Evolutionary conservation across 352 stramenopile species (phyloP).

Genomic region (Globisporangium rhizosaccharum): DNA sequence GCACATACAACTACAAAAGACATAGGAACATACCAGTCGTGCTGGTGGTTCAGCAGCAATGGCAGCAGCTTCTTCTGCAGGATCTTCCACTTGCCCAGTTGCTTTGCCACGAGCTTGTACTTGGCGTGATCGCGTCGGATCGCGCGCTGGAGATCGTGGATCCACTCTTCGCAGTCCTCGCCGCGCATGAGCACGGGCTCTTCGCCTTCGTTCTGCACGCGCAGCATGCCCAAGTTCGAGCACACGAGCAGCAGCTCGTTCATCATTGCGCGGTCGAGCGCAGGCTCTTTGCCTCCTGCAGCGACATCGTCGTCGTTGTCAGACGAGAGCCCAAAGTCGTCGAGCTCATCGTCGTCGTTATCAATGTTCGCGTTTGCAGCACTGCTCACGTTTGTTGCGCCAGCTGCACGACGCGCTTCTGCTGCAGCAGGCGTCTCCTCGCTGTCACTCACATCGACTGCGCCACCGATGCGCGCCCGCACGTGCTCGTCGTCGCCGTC

Average conservation of each 20-base stretch:
- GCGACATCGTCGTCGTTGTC: slow-evolving; percentile 35
- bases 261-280: slow-evolving; percentile 74
- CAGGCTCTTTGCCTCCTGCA: slow-evolving; percentile 18
- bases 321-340: slow-evolving; percentile 55
- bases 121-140: slow-evolving; percentile 79
- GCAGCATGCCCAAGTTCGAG: slow-evolving; percentile 82
- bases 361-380: not conserved
- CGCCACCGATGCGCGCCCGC: not conserved
- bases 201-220: slow-evolving; percentile 46
- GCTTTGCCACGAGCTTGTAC: slow-evolving; percentile 75
- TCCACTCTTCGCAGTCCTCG: slow-evolving; percentile 79
- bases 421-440: slow-evolving; percentile 9
- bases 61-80: slow-evolving; percentile 86
- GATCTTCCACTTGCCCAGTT: slow-evolving; percentile 84
- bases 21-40: slow-evolving; percentile 45
- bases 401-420: slow-evolving; percentile 8
- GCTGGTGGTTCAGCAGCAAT: slow-evolving; percentile 81
- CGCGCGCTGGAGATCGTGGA: slow-evolving; percentile 83
- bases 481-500: not conserved
- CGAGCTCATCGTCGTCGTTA: slow-evolving; percentile 22
- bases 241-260: slow-evolving; percentile 86
- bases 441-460: slow-evolving; percentile 7
- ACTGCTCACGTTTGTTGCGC: slow-evolving; percentile 12
- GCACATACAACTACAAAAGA: not conserved
- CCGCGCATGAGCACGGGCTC: slow-evolving; percentile 69